phyloP scores from a whole-genome alignment of 441 rosid genomes.

The Breynia disticha region DNA sequence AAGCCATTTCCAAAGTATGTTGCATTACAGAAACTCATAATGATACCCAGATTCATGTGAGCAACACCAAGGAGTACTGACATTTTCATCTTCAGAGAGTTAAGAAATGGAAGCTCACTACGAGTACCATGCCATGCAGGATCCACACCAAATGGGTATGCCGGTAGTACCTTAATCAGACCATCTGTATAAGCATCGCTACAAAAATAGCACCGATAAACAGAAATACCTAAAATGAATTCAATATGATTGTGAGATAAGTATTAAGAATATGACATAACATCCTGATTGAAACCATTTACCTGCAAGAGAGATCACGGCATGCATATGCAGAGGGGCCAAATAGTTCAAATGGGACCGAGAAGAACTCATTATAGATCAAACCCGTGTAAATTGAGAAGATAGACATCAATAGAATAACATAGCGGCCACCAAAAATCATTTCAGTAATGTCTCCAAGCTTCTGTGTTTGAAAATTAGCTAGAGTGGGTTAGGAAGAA shows the following conservation, averaged over 20 bases:
- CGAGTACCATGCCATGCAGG: constrained; percentile 90
- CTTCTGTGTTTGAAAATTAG: constrained; percentile 34
- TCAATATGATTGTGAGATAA: constrained; percentile 11
- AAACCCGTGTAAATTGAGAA: constrained; percentile 91
- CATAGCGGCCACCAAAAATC: constrained; percentile 99
- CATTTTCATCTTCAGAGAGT: constrained; percentile 98
- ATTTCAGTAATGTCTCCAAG: constrained; percentile 88
- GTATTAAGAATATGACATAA: background rate
- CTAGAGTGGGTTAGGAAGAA: background rate
- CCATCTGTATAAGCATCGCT: constrained; percentile 86
- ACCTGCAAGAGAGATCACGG: constrained; percentile 89
- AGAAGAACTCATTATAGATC: constrained; percentile 92
- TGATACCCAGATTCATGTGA: constrained; percentile 96
- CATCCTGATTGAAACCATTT: constrained; percentile 9
- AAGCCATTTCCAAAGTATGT: constrained; percentile 43
- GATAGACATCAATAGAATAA: constrained; percentile 81
- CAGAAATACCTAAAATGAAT: background rate
- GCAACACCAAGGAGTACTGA: constrained; percentile 91
- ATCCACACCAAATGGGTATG: constrained; percentile 95
- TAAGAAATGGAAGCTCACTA: constrained; percentile 82
- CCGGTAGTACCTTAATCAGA: constrained; percentile 53
- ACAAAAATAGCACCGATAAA: constrained; percentile 14
- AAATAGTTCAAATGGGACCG: constrained; percentile 79
- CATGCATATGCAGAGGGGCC: constrained; percentile 81
- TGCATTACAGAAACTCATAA: constrained; percentile 82